Conservation (phyloP, 805 yeast genomes). For the Nakazawaea pomicola region DNA sequence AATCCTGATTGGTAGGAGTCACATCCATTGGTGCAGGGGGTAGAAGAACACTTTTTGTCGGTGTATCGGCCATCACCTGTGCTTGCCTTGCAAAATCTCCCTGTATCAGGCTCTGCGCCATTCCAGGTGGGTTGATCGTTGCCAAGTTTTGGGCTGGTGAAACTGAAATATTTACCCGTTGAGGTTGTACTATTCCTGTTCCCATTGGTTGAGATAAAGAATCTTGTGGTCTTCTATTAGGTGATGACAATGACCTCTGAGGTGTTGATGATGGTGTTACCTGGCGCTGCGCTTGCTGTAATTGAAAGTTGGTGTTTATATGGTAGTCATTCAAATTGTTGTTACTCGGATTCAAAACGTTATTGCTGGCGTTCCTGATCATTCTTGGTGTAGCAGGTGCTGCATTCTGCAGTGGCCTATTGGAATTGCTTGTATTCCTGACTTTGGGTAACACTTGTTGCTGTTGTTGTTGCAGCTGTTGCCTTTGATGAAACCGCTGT, state of each 20-base stretch:
- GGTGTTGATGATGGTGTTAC: conserved; percentile 14
- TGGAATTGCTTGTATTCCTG: conserved; percentile 14
- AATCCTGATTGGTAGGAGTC: too few species aligned
- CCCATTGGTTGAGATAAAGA: too few species aligned
- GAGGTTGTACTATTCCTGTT: too few species aligned
- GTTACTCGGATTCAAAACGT: conserved; percentile 13
- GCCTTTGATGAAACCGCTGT: neutral
- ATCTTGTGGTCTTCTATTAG: conserved; percentile 13
- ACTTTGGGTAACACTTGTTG: conserved; percentile 20
- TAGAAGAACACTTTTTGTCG: conserved; percentile 10
- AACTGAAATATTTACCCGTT: too few species aligned
- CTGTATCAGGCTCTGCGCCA: too few species aligned
- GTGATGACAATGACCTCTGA: conserved; percentile 15
- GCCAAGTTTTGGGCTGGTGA: too few species aligned
- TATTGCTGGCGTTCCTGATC: conserved; percentile 53
- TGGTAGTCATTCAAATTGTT: conserved; percentile 13
- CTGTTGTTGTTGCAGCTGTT: conserved; percentile 5
- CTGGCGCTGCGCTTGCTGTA: conserved; percentile 4
- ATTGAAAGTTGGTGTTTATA: conserved; percentile 10
- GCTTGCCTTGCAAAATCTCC: too few species aligned
- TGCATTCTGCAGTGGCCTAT: conserved; percentile 24
- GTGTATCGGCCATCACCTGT: too few species aligned
- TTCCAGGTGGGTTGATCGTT: too few species aligned
- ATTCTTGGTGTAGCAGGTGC: conserved; percentile 67
- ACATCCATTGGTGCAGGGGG: too few species aligned